Percentiles rank a stretch among this genome's conserved stretches.
These are phyloP conservation scores for Boletus sp. DNA, from an alignment of 768 basidiomycete species.

Conservation along the genomic window DNA sequence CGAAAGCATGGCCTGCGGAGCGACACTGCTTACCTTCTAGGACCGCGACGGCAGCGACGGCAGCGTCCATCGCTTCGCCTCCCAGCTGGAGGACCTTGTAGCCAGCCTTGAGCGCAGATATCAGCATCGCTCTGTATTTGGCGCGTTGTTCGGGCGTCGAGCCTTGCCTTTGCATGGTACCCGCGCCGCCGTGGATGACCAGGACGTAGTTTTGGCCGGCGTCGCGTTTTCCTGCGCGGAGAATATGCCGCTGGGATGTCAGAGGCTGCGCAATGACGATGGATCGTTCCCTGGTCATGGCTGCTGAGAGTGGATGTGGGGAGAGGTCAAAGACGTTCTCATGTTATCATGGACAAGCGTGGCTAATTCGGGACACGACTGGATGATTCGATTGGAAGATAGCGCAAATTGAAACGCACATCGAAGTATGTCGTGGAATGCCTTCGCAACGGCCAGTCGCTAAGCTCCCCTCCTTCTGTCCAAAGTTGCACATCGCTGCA, in stretches of 20 bases:
- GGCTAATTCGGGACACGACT: not conserved
- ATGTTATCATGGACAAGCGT: not conserved
- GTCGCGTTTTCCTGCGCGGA: constrained; percentile 7
- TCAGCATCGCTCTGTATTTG: constrained; percentile 55
- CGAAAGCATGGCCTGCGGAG: no score
- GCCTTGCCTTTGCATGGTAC: constrained; percentile 56
- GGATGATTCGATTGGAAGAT: no score
- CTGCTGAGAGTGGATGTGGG: not conserved
- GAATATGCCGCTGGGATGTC: not conserved
- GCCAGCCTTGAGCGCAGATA: constrained; percentile 57
- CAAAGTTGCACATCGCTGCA: no score
- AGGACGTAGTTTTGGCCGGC: constrained; percentile 39
- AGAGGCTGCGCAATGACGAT: not conserved
- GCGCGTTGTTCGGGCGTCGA: constrained; percentile 62
- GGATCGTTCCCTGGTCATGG: constrained; percentile 10
- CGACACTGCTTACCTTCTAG: constrained; percentile 58
- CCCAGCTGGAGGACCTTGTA: constrained; percentile 60
- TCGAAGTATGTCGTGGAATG: no score
- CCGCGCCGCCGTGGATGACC: constrained; percentile 81
- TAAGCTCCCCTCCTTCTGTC: no score
- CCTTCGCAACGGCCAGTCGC: no score
- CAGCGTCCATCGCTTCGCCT: constrained; percentile 83
- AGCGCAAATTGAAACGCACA: no score
- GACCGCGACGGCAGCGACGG: constrained; percentile 65
- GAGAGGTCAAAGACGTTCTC: not conserved